These are phyloP conservation scores for Huntiella moniliformis DNA, from an alignment of 2,329 filamentous ascomycete species.

Conservation along the genomic window DNA sequence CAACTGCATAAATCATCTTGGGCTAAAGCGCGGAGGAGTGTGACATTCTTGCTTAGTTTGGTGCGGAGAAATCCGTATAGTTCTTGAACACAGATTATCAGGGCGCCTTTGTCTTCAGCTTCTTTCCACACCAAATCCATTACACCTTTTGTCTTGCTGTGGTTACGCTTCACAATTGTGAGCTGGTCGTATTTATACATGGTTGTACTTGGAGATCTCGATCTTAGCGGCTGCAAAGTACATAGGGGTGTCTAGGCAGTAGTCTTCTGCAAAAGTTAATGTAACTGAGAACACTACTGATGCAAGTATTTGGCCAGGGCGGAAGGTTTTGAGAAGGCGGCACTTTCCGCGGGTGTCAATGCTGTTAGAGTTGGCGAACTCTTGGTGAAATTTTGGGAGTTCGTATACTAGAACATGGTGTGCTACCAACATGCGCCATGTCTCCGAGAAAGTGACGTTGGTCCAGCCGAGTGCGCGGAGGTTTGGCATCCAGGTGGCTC, in stretches of 20 bases:
- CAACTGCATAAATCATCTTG: no score
- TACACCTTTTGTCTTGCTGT: not conserved
- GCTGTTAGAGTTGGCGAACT: not conserved
- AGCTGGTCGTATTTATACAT: not conserved
- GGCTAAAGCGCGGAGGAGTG: no score
- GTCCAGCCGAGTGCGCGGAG: not conserved
- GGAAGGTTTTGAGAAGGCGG: not conserved
- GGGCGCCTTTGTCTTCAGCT: not conserved
- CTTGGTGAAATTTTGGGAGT: not conserved
- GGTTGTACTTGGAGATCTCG: not conserved
- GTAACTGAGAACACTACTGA: not conserved
- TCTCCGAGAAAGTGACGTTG: not conserved
- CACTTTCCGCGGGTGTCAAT: not conserved
- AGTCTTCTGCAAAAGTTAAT: not conserved
- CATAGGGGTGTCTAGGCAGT: not conserved
- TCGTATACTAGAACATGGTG: not conserved
- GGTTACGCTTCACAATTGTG: not conserved
- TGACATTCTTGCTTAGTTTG: no score
- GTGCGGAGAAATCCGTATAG: not conserved
- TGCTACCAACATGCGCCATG: not conserved
- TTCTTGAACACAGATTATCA: not conserved
- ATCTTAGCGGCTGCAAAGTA: not conserved
- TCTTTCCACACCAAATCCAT: not conserved
- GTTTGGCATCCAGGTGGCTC: no score
- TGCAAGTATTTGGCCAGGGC: not conserved